Percentiles rank a stretch among this genome's conserved stretches.
Conservation (phyloP, 345 rosid species). For the Arabidopsis thaliana region TAIR10.1 NC_003070.9:27857001-27857500, state of each 20-base stretch:
- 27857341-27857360: conserved; percentile 12
- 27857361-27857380: conserved; percentile 3
- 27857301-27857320: conserved; percentile 39
- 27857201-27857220: conserved; percentile 33
- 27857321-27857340: conserved; percentile 34
- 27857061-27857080: conserved; percentile 36
- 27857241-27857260: conserved; percentile 29
- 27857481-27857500: conserved; percentile 19
- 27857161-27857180: conserved; percentile 1
- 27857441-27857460: conserved; percentile 27
- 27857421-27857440: conserved; percentile 25
- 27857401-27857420: conserved; percentile 28
- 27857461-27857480: conserved; percentile 33
- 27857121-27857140: conserved; percentile 23
- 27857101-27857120: conserved; percentile 2
- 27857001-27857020: conserved; percentile 37
- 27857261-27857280: conserved; percentile 39
- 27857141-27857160: conserved; percentile 35
- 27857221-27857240: conserved; percentile 27
- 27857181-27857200: conserved; percentile 11
- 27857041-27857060: conserved; percentile 25
- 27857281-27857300: conserved; percentile 32
- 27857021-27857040: conserved; percentile 18
- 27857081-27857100: conserved; percentile 25
- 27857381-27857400: conserved; percentile 30